Conservation (phyloP, 768 basidiomycete species). For the Kondoa malvinella region DNA sequence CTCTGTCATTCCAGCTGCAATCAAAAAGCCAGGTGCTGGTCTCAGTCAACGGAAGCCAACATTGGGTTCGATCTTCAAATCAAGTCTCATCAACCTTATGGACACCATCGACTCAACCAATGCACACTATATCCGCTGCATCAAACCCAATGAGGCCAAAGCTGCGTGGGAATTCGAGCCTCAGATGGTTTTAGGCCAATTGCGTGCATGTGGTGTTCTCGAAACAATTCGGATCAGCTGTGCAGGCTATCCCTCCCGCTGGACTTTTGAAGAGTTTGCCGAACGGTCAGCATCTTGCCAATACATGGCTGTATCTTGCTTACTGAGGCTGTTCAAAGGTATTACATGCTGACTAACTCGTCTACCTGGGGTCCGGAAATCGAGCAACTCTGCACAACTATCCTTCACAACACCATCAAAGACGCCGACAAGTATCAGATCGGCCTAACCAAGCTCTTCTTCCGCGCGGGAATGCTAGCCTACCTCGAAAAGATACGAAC, state of each 20-base stretch:
- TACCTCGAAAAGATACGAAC: constrained; percentile 80
- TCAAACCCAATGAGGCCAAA: constrained; percentile 96
- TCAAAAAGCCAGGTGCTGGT: constrained; percentile 34
- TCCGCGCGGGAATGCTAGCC: constrained; percentile 96
- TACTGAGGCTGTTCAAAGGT: constrained; percentile 29
- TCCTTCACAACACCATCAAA: constrained; percentile 69
- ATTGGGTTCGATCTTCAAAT: constrained; percentile 95
- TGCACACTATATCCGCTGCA: constrained; percentile 97
- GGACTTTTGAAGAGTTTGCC: constrained; percentile 97
- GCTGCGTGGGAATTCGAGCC: constrained; percentile 92
- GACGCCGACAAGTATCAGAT: constrained; percentile 94
- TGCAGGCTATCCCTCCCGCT: constrained; percentile 92
- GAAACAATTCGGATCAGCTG: constrained; percentile 98
- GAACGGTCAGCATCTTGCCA: constrained; percentile 50
- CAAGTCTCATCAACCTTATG: constrained; percentile 82
- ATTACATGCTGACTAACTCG: constrained; percentile 89
- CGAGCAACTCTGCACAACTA: constrained; percentile 58
- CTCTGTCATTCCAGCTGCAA: constrained; percentile 40
- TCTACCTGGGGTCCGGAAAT: constrained; percentile 72
- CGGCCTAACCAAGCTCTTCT: constrained; percentile 96
- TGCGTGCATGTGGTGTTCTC: constrained; percentile 93
- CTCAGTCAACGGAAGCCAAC: constrained; percentile 64
- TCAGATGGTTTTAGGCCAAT: constrained; percentile 82
- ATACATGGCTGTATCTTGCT: not conserved
- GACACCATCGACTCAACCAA: constrained; percentile 93